phyloP scores from a whole-genome alignment of 441 rosid genomes.

The Viola pubescens region DNA sequence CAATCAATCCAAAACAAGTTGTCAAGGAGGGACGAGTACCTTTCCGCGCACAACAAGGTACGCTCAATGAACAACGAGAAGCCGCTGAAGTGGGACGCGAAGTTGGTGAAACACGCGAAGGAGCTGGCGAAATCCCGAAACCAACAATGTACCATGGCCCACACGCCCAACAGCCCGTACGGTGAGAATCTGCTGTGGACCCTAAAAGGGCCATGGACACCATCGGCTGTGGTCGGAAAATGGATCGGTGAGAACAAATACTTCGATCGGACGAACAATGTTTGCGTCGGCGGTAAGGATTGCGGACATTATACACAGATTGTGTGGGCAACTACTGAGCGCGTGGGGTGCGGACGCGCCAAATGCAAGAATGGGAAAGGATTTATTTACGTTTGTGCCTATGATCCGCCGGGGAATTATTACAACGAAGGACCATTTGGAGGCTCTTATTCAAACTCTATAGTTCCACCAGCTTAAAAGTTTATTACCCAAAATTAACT shows the following conservation, averaged over 20 bases:
- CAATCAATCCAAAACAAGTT: background rate
- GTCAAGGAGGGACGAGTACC: slow-evolving; percentile 7
- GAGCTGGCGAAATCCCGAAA: slow-evolving; percentile 30
- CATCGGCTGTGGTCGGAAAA: slow-evolving; percentile 23
- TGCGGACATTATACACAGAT: slow-evolving; percentile 68
- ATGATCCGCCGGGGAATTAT: slow-evolving; percentile 51
- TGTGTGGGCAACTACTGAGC: slow-evolving; percentile 30
- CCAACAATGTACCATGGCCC: slow-evolving; percentile 35
- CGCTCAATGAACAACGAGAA: slow-evolving; percentile 22
- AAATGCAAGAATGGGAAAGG: slow-evolving; percentile 27
- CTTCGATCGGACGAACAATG: slow-evolving; percentile 22
- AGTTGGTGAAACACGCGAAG: slow-evolving; percentile 30
- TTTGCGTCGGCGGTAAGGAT: slow-evolving; percentile 21
- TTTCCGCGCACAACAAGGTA: slow-evolving; percentile 36
- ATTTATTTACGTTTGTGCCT: slow-evolving; percentile 33
- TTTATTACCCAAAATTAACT: no score
- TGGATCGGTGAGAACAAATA: slow-evolving; percentile 36
- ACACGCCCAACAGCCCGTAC: slow-evolving; percentile 31
- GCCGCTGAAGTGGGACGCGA: slow-evolving; percentile 38
- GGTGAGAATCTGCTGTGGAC: slow-evolving; percentile 59
- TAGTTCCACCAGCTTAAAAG: slow-evolving; percentile 5
- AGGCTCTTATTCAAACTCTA: slow-evolving; percentile 8
- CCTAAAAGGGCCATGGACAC: slow-evolving; percentile 29
- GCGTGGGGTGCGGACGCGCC: slow-evolving; percentile 36
- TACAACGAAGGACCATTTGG: slow-evolving; percentile 36